Base-by-base conservation (phyloP, 2,329 filamentous ascomycete species). In the Fusarium sp. region DNA sequence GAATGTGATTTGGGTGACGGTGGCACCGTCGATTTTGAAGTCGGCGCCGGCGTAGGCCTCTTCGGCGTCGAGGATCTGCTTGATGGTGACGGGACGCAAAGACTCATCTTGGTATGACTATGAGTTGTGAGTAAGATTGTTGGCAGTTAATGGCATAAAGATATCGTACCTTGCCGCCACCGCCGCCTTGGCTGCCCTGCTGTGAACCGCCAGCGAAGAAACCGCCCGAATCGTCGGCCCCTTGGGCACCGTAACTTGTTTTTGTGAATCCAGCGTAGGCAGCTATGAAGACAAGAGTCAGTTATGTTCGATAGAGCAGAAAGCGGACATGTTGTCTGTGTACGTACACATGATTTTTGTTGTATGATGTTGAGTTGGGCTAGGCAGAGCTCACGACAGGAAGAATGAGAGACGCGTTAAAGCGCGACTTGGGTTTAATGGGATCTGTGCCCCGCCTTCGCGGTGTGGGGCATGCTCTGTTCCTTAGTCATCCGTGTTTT, bases 31-130 rank as follows among this genome's bases (percentile, higher is more conserved):
- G 75, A 98, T 92, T 69, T 90, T 90, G 86, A 97, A 96, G 36
- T 94, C 91, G 58, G 90, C 89, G 61, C 85, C 85, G 3, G 90
- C 89, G 78, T 92, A 91, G 39, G 90, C 88, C 81, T 94, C 91
- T 68, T 92, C 87, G 69, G 94, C 93, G 68, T 97, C 93, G 76
- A 95, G 84, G 60, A 98, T 88, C 82, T 99, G 96, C 81, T 98
- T 98, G 82, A 98, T 93, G 13, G 96, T 99, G 46, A 98, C 92
- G 1, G 96, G 95, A 44, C 96, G 92, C 53, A 99, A 87, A 20
- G 94, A 95, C 75, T 98, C 94, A 80, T 97, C 93, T 72, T 87
- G 86, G 78, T 92, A 92, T 63, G 84, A 82, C 86, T 89, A 63
- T 9, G 24, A 14, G 1, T 20, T 5, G 48, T 74, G 22, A 75